Percentiles rank a stretch among this genome's conserved stretches.
phyloP scores from a whole-genome alignment of 495 filamentous ascomycete genomes.

The Annulohypoxylon nitens region DNA sequence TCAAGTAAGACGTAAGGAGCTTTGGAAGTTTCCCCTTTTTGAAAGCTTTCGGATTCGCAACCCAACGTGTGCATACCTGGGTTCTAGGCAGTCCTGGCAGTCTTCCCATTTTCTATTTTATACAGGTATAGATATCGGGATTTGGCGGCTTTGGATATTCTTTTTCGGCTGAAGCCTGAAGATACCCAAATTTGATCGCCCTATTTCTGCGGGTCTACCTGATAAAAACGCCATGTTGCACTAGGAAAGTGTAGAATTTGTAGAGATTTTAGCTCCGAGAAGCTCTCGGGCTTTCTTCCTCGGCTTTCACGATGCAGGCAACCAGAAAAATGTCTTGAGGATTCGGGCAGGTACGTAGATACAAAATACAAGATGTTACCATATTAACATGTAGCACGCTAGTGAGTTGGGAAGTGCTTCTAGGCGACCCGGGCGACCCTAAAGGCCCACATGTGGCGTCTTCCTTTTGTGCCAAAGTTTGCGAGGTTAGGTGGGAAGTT shows the following conservation, averaged over 20 bases:
- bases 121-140: background rate
- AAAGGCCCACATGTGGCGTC: slow-evolving; percentile 28
- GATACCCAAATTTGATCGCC: slow-evolving; percentile 10
- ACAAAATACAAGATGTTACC: background rate
- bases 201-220: slow-evolving; percentile 24
- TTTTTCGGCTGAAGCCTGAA: slow-evolving; percentile 25
- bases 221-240: slow-evolving; percentile 22
- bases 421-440: slow-evolving; percentile 1
- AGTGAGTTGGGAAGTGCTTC: slow-evolving; percentile 23
- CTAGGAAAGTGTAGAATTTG: background rate
- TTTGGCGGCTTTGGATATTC: slow-evolving; percentile 6
- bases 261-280: slow-evolving; percentile 34
- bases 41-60: background rate
- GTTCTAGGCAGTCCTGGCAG: background rate
- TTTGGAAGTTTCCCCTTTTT: background rate
- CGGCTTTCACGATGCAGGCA: slow-evolving; percentile 13
- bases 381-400: slow-evolving; percentile 13
- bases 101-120: background rate
- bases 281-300: slow-evolving; percentile 22
- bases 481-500: slow-evolving; percentile 31
- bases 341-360: background rate
- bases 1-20: background rate
- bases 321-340: background rate
- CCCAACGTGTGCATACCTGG: background rate
- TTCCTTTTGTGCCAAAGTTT: slow-evolving; percentile 29